Evolutionary conservation across 2,329 filamentous ascomycete genomes (phyloP).

Genomic region (Reticulascus tulasneorum): DNA sequence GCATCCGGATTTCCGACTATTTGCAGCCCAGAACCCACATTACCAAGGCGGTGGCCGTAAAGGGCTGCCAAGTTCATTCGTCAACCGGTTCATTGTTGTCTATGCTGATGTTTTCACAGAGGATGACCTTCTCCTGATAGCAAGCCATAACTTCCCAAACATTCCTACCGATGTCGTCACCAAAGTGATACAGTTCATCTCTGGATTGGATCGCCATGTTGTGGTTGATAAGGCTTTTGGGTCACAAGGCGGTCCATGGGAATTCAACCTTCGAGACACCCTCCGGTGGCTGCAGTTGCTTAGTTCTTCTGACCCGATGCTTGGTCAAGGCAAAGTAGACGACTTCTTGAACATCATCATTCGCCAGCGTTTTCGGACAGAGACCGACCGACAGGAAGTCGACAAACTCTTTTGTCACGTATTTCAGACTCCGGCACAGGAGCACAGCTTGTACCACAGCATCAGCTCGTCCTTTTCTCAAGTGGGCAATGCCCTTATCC

Average conservation of each 20-base stretch:
- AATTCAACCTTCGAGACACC: constrained; percentile 90
- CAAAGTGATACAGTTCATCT: constrained; percentile 75
- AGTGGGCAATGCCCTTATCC: constrained; percentile 71
- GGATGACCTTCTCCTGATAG: constrained; percentile 79
- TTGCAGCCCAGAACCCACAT: constrained; percentile 96
- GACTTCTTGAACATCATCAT: constrained; percentile 83
- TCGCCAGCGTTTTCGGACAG: constrained; percentile 77
- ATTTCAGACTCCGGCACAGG: constrained; percentile 50
- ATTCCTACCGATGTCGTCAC: constrained; percentile 57
- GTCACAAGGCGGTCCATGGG: constrained; percentile 76
- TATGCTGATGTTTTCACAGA: constrained; percentile 88
- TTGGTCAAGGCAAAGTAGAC: constrained; percentile 55
- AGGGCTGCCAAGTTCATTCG: constrained; percentile 89
- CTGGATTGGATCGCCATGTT: constrained; percentile 69
- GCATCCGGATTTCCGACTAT: constrained; percentile 87
- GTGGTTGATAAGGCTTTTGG: constrained; percentile 56
- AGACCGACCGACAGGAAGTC: constrained; percentile 63
- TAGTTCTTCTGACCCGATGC: constrained; percentile 54
- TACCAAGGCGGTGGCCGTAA: constrained; percentile 95
- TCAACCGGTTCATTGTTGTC: constrained; percentile 96
- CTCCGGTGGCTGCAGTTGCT: constrained; percentile 80
- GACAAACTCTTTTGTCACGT: constrained; percentile 61
- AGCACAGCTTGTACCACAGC: constrained; percentile 68
- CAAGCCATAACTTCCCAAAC: constrained; percentile 68
- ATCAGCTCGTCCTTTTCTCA: constrained; percentile 65